A percentile compares a stretch with the other conserved stretches of the same genome.
Evolutionary conservation across 1,284 basidiomycete species (phyloP).

Genomic region (Heterobasidion annosum): DNA sequence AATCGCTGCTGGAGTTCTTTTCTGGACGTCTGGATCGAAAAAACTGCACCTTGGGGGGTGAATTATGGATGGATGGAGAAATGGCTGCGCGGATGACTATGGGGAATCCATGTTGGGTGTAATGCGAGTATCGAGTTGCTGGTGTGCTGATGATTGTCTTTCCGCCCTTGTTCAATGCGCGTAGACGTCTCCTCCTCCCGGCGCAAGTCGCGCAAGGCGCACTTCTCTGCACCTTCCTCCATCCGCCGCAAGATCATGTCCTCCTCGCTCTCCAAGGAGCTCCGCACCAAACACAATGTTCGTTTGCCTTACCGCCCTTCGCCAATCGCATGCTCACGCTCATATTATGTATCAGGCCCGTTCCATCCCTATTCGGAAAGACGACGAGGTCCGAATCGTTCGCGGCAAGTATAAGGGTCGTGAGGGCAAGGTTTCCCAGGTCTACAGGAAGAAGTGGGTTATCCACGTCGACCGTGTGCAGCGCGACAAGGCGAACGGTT

Average conservation of each 20-base stretch:
- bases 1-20: slow-evolving; percentile 9
- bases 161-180: slow-evolving; percentile 6
- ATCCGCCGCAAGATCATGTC: slow-evolving; percentile 98
- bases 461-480: slow-evolving; percentile 98
- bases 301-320: slow-evolving; percentile 23
- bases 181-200: slow-evolving; percentile 81
- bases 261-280: slow-evolving; percentile 91
- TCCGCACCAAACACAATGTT: slow-evolving; percentile 89
- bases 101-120: slow-evolving; percentile 2
- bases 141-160: slow-evolving; percentile 15
- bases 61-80: slow-evolving; percentile 46
- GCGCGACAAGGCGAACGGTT: slow-evolving; percentile 97
- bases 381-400: slow-evolving; percentile 97
- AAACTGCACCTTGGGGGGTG: slow-evolving; percentile 17
- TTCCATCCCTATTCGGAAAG: slow-evolving; percentile 94
- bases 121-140: background rate
- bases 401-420: slow-evolving; percentile 96
- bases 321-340: slow-evolving; percentile 5
- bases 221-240: slow-evolving; percentile 90
- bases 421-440: slow-evolving; percentile 96
- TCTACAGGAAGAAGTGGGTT: slow-evolving; percentile 99
- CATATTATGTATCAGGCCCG: slow-evolving; percentile 49
- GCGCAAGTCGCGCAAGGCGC: slow-evolving; percentile 95
- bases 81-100: slow-evolving; percentile 34
- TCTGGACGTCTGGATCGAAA: slow-evolving; percentile 15